These are phyloP conservation scores for Hanseniaspora sp. DNA, from an alignment of 1,139 yeast species.

Conservation along the genomic window DNA sequence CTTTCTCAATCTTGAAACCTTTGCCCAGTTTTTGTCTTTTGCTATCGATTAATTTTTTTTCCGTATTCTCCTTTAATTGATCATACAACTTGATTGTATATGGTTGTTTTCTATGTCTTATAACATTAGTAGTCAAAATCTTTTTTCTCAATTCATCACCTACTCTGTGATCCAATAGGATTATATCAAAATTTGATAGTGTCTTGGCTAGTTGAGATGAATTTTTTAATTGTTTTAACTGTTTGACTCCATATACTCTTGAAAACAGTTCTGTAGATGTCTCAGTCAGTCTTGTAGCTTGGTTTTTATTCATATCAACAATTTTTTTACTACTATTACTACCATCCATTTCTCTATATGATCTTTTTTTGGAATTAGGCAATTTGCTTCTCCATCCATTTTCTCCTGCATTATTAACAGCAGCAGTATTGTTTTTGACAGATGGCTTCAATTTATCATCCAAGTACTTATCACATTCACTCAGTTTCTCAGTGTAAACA, in stretches of 20 bases:
- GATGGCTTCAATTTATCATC: neutral
- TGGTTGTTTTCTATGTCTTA: slow-evolving; percentile 16
- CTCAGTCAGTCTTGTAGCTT: slow-evolving; percentile 37
- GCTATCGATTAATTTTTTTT: slow-evolving; percentile 9
- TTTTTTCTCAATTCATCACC: slow-evolving; percentile 11
- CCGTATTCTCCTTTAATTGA: neutral
- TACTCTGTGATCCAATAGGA: slow-evolving; percentile 13
- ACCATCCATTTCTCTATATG: neutral
- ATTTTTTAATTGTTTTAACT: slow-evolving; percentile 38
- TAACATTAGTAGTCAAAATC: slow-evolving; percentile 12
- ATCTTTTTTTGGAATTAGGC: neutral
- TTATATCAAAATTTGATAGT: slow-evolving; percentile 1
- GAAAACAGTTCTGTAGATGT: slow-evolving; percentile 37
- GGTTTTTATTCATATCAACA: slow-evolving; percentile 31
- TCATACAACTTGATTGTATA: slow-evolving; percentile 12
- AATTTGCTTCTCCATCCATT: slow-evolving; percentile 12
- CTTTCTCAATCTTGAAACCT: slow-evolving; percentile 24
- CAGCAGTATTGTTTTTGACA: neutral
- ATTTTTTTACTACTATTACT: neutral
- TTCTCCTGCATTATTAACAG: neutral
- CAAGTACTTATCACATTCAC: slow-evolving; percentile 22
- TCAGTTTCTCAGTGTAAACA: slow-evolving; percentile 40
- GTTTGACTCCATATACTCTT: slow-evolving; percentile 47
- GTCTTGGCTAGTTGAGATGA: slow-evolving; percentile 10
- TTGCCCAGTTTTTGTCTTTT: slow-evolving; percentile 13